These are phyloP conservation scores for Phalaenopsis hybrid DNA, from an alignment of 116 monocot genomes.

Conservation along the genomic window DNA sequence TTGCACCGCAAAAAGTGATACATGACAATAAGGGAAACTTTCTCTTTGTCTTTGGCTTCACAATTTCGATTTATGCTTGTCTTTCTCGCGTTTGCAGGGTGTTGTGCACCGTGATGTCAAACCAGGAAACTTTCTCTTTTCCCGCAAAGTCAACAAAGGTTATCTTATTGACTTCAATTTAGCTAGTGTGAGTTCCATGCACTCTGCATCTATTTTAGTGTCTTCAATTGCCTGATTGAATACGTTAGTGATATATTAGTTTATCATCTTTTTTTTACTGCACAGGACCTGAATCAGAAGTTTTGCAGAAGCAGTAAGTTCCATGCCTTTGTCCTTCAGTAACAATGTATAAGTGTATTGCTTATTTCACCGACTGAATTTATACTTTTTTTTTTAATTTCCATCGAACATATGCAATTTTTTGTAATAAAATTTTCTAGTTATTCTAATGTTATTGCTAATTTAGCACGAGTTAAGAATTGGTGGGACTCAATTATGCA, in stretches of 20 bases:
- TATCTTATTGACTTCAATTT: conserved; percentile 98
- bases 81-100: conserved; percentile 44
- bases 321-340: not conserved
- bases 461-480: too few species aligned
- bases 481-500: too few species aligned
- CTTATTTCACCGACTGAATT: not conserved
- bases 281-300: conserved; percentile 87
- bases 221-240: not conserved
- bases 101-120: conserved; percentile 89
- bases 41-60: too few species aligned
- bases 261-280: not conserved
- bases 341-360: not conserved
- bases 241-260: not conserved
- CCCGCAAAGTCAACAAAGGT: conserved; percentile 69
- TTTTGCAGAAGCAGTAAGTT: conserved; percentile 52
- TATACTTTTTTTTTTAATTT: not conserved
- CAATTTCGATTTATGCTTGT: not conserved
- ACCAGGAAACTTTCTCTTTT: conserved; percentile 94
- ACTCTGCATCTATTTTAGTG: not conserved
- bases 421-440: not conserved
- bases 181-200: conserved; percentile 55
- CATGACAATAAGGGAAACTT: too few species aligned
- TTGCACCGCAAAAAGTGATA: too few species aligned
- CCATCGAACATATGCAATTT: not conserved
- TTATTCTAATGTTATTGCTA: not conserved